Evolutionary conservation across 2,329 filamentous ascomycete genomes (phyloP).

Genomic region (Triangularia verruculosa): DNA sequence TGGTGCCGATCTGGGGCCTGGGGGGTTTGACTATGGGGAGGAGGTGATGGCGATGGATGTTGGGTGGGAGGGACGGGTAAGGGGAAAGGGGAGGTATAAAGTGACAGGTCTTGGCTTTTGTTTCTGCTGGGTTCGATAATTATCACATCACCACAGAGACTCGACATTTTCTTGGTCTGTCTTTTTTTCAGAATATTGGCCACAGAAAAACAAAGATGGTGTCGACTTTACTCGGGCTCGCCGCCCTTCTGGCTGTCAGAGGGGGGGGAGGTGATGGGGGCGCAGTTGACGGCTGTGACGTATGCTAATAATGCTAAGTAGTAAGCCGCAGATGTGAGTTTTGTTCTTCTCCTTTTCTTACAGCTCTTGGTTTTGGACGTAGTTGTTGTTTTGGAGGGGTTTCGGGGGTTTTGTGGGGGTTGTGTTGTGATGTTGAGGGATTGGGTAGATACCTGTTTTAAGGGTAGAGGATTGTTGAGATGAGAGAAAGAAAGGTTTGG

Average conservation of each 20-base stretch:
- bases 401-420: too few relatives aligned
- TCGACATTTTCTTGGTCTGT: background rate
- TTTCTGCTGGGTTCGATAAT: background rate
- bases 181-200: background rate
- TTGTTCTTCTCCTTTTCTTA: background rate
- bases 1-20: background rate
- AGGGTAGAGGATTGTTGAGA: too few relatives aligned
- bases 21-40: background rate
- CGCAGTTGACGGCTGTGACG: constrained; percentile 35
- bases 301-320: constrained; percentile 38
- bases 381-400: too few relatives aligned
- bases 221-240: constrained; percentile 18
- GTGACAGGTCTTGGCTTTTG: constrained; percentile 4
- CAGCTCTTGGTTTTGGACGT: too few relatives aligned
- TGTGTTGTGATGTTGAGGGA: too few relatives aligned
- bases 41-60: background rate
- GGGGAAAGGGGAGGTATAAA: constrained; percentile 1
- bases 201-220: constrained; percentile 25
- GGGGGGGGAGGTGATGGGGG: constrained; percentile 23
- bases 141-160: background rate
- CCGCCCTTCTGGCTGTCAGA: constrained; percentile 18
- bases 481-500: too few relatives aligned
- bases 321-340: constrained; percentile 36
- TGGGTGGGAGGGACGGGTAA: background rate
- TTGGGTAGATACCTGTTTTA: too few relatives aligned